Base-by-base conservation (phyloP, 2,329 filamentous ascomycete species). In the Penicillium occitanis region DNA sequence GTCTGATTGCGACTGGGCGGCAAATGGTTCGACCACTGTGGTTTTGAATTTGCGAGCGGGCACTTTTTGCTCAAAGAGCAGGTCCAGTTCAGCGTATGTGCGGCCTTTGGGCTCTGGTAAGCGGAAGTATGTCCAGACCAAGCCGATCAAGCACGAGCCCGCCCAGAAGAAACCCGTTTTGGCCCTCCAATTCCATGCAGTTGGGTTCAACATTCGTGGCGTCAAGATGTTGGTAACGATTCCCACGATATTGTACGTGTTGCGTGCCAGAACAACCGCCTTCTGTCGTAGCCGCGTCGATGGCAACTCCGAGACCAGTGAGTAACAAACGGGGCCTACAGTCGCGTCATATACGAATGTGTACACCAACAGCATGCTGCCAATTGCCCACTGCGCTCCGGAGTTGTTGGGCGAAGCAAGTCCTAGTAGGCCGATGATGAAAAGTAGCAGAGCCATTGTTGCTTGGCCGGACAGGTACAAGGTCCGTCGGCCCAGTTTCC, bases 301-400 rank as follows among this genome's bases (percentile, higher is more conserved):
- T 0, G 74, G 78, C 25, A 73, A 83, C 70, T 83, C 83, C 5
- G 64, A 77, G 75, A 37, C 76, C 74, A 63, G 78, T 77, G 13
- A 80, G 66, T 17, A 79, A 59, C 14, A 78, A 70, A 13, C 78
- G 68, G 25, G 68, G 59, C 4, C 75, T 76, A 71, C 71, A 2
- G 46, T 63, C 13, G 46, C 46, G 10, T 86, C 79, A 90, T 93
- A 64, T 87, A 77, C 78, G 91, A 89, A 77, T 90, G 92, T 61
- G 91, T 87, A 0, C 87, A 84, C 72, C 50, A 87, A 78, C 3
- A 86, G 75, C 71, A 87, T 73, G 2, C 80, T 77, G 2, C 83
- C 85, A 1, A 68, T 78, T 70, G 73, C 72, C 74, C 74, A 78
- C 7, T 78, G 78, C 0, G 70, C 63, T 33, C 69, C 68, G 8